Percentiles rank a stretch among this genome's conserved stretches.
Evolutionary conservation across 2,329 filamentous ascomycete genomes (phyloP).

Genomic region (Fulvia fulva): DNA sequence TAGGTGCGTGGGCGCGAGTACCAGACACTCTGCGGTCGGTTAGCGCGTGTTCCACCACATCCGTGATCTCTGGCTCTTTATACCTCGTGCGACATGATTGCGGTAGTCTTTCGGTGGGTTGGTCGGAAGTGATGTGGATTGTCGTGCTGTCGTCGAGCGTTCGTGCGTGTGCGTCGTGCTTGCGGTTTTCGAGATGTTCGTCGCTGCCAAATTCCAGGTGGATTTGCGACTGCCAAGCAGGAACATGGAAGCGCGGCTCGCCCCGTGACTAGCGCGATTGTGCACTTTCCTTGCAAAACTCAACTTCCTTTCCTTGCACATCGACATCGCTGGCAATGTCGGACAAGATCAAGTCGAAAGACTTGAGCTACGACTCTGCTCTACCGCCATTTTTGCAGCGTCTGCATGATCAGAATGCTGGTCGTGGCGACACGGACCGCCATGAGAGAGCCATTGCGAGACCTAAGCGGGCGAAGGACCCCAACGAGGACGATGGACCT

Average conservation of each 20-base stretch:
- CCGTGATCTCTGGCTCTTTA: not conserved
- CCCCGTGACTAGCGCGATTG: not conserved
- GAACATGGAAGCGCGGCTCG: not conserved
- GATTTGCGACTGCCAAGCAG: not conserved
- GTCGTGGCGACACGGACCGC: constrained; percentile 40
- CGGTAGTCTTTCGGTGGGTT: constrained; percentile 31
- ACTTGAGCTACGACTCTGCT: constrained; percentile 62
- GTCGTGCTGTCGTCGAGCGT: constrained; percentile 1
- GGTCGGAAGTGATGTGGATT: constrained; percentile 7
- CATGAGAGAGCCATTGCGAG: constrained; percentile 44
- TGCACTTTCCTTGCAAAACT: not conserved
- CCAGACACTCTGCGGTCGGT: constrained; percentile 60
- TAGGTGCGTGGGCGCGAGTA: constrained; percentile 96
- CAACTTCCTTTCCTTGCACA: not conserved
- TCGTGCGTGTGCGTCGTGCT: not conserved
- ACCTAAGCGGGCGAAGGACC: constrained; percentile 52
- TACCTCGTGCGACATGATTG: constrained; percentile 74
- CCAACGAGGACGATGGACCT: constrained; percentile 72
- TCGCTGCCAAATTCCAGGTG: constrained; percentile 3
- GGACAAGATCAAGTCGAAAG: constrained; percentile 54
- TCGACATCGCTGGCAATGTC: constrained; percentile 15
- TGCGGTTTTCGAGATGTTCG: not conserved
- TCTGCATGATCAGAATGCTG: constrained; percentile 52
- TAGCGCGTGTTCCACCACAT: constrained; percentile 1
- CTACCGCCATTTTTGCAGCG: constrained; percentile 46